Percentiles rank a stretch among this genome's conserved stretches.
These are phyloP conservation scores for Tubosaeta sp. DNA, from an alignment of 768 basidiomycete species.

Conservation along the genomic window DNA sequence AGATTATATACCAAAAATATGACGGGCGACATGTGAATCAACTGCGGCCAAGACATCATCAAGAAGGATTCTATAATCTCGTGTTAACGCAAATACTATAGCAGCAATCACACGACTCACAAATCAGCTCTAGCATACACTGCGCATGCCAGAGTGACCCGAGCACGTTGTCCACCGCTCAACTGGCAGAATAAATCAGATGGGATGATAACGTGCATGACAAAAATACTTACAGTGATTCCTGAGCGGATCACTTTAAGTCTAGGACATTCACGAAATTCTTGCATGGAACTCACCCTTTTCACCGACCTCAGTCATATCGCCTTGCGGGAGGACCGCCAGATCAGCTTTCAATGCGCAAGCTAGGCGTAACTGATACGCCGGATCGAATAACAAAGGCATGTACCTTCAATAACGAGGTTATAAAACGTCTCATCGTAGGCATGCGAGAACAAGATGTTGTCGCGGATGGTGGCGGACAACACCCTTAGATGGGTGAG, in stretches of 20 bases:
- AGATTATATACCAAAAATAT: slow-evolving; percentile 61
- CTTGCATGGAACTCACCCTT: slow-evolving; percentile 47
- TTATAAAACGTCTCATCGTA: slow-evolving; percentile 86
- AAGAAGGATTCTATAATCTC: slow-evolving; percentile 53
- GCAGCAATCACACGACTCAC: slow-evolving; percentile 34
- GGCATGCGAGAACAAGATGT: slow-evolving; percentile 87
- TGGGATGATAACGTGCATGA: not conserved
- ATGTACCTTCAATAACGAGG: slow-evolving; percentile 69
- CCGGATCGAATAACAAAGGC: not conserved
- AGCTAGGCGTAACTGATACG: slow-evolving; percentile 35
- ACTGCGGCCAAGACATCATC: slow-evolving; percentile 89
- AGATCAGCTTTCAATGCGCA: slow-evolving; percentile 86
- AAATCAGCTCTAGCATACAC: slow-evolving; percentile 91
- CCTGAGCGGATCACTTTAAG: slow-evolving; percentile 25
- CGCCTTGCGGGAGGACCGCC: slow-evolving; percentile 73
- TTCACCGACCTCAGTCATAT: slow-evolving; percentile 82
- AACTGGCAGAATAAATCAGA: slow-evolving; percentile 38
- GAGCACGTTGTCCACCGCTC: slow-evolving; percentile 82
- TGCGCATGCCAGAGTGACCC: slow-evolving; percentile 79
- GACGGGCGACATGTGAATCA: slow-evolving; percentile 83
- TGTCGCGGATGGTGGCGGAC: slow-evolving; percentile 81
- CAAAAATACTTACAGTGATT: slow-evolving; percentile 47
- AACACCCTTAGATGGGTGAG: slow-evolving; percentile 53
- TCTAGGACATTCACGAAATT: not conserved
- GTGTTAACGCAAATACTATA: not conserved